These are phyloP conservation scores for Dalbergia cultrata DNA, from an alignment of 306 rosid genomes.

Conservation along the genomic window DNA sequence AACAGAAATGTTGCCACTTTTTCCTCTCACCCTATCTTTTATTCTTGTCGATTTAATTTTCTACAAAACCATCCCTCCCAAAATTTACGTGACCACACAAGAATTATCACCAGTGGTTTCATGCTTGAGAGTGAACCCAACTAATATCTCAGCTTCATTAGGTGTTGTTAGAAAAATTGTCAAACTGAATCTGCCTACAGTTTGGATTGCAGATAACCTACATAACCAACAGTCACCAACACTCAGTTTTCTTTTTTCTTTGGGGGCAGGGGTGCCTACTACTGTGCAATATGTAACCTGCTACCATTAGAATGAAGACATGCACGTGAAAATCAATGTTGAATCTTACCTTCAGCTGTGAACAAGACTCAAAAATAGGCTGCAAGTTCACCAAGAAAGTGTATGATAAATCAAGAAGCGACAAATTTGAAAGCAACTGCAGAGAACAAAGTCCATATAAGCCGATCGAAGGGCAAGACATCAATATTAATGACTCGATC, in stretches of 20 bases:
- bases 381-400: conserved; percentile 86
- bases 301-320: background rate
- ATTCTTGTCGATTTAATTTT: background rate
- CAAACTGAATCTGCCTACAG: background rate
- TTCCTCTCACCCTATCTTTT: background rate
- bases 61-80: background rate
- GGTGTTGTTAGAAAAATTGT: background rate
- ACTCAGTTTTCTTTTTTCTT: background rate
- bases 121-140: conserved; percentile 15
- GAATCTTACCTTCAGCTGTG: conserved; percentile 77
- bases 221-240: background rate
- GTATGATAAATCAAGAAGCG: conserved; percentile 88
- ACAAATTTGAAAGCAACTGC: conserved; percentile 71
- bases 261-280: background rate
- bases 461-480: conserved; percentile 95
- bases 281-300: background rate
- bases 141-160: conserved; percentile 10
- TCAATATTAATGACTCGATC: conserved; percentile 87
- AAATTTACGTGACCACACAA: background rate
- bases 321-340: background rate
- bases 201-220: background rate
- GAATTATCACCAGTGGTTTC: conserved; percentile 2
- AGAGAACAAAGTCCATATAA: conserved; percentile 83
- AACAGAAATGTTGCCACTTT: background rate
- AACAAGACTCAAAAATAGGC: conserved; percentile 90